Conservation (phyloP, 139 green algal genomes). For the Auxenochlorella pyrenoidosa region DNA sequence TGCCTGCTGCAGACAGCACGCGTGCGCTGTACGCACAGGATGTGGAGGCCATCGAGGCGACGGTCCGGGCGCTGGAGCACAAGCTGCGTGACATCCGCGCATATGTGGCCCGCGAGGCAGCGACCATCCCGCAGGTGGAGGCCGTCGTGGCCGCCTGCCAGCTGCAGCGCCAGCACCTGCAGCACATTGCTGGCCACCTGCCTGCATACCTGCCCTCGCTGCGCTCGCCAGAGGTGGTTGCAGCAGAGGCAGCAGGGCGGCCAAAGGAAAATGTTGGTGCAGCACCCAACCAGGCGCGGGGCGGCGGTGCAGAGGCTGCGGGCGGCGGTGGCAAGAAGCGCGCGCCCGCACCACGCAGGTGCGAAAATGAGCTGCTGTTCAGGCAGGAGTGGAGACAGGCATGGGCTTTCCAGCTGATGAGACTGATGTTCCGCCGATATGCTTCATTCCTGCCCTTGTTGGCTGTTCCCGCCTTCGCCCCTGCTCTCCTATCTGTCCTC, state of each 20-base stretch:
- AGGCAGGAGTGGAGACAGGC: no score
- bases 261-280: slow-evolving; percentile 11
- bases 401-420: no score
- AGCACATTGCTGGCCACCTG: slow-evolving; percentile 60
- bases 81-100: slow-evolving; percentile 31
- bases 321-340: slow-evolving; percentile 20
- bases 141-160: slow-evolving; percentile 58
- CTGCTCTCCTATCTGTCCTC: background rate
- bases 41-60: slow-evolving; percentile 43
- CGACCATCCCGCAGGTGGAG: slow-evolving; percentile 47
- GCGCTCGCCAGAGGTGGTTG: slow-evolving; percentile 14
- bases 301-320: background rate
- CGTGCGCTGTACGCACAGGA: slow-evolving; percentile 38
- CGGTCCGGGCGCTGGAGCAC: slow-evolving; percentile 40
- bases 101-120: slow-evolving; percentile 29
- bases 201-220: slow-evolving; percentile 58
- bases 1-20: slow-evolving; percentile 12
- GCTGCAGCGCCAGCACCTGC: slow-evolving; percentile 56
- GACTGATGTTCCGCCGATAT: no score
- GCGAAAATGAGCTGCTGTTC: no score
- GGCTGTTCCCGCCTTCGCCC: background rate
- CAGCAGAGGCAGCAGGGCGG: background rate
- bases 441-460: no score
- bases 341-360: background rate
- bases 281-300: background rate